Base-by-base conservation (phyloP, 768 basidiomycete species). In the Lactifluus rugatus region DNA sequence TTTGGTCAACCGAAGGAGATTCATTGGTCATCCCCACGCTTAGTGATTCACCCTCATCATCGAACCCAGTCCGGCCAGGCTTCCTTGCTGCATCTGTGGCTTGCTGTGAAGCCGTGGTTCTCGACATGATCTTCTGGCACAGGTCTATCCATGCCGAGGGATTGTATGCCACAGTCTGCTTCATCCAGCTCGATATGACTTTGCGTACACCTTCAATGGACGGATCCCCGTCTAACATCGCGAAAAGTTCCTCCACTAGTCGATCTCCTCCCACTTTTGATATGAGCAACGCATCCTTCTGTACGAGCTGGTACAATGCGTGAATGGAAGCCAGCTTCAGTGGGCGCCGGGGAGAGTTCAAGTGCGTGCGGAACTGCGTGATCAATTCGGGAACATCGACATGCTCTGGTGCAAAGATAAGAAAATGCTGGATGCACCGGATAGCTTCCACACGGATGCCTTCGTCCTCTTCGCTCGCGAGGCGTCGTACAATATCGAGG, bases 101-200 rank as follows among this genome's bases (percentile, higher is more conserved):
- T 65, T 83, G 85, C 65, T 88, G 89, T 2, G 86, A 84, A 1
- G 89, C 90, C 5, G 91, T 93, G 11, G 93, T 94, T 10, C 90
- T 80, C 6, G 90, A 85, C 93, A 99, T 97, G 67, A 99, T 98
- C 25, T 93, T 78, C 70, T 97, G 95, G 66, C 95, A 98, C 1
- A 98, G 78, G 67, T 94, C 93, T 56, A 99, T 96, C 96, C 96
- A 99, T 1, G 94, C 96, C 0, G 89, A 93, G 0, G 96, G 95
- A 61, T 93, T 90, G 56, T 89, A 82, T 19, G 89, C 78, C 1
- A 92, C 94, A 0, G 96, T 98, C 70, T 99, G 96, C 62, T 88
- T 83, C 7, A 98, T 76, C 96, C 96, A 99, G 62, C 88, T 91
- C 13, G 81, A 76, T 64, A 98, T 98, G 57, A 97, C 93, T 61